Evolutionary conservation across 2,329 filamentous ascomycete species (phyloP).

Genomic region (Calonectria pauciramosa): DNA sequence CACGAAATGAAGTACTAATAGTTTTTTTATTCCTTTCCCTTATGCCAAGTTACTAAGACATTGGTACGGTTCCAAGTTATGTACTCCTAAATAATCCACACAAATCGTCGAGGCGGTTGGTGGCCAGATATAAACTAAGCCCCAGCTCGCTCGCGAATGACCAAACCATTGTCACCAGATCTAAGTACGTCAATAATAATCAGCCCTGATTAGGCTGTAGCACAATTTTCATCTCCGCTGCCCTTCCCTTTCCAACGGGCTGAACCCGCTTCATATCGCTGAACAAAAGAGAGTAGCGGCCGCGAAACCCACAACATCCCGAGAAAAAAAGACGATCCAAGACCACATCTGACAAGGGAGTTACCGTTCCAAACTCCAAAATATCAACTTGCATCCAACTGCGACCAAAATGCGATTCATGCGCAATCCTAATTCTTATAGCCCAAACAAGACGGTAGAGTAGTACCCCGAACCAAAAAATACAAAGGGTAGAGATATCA

Average conservation of each 20-base stretch:
- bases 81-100: slow-evolving; percentile 15
- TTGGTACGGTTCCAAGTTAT: slow-evolving; percentile 10
- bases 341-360: not conserved
- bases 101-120: not conserved
- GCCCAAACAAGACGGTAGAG: not conserved
- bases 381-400: slow-evolving; percentile 14
- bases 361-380: slow-evolving; percentile 5
- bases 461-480: not conserved
- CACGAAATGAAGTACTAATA: not conserved
- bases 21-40: slow-evolving; percentile 9
- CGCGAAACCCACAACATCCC: not conserved
- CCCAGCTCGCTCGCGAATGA: not conserved
- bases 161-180: slow-evolving; percentile 6
- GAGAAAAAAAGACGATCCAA: not conserved
- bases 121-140: not conserved
- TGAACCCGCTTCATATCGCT: not conserved
- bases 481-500: not conserved
- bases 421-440: not conserved
- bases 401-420: slow-evolving; percentile 1
- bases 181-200: slow-evolving; percentile 21
- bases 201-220: not conserved
- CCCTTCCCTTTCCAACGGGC: not conserved
- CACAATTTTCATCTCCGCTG: slow-evolving; percentile 9
- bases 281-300: not conserved
- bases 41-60: slow-evolving; percentile 5